phyloP scores from a whole-genome alignment of 345 rosid genomes.

The Rubroshorea leprosula region DNA sequence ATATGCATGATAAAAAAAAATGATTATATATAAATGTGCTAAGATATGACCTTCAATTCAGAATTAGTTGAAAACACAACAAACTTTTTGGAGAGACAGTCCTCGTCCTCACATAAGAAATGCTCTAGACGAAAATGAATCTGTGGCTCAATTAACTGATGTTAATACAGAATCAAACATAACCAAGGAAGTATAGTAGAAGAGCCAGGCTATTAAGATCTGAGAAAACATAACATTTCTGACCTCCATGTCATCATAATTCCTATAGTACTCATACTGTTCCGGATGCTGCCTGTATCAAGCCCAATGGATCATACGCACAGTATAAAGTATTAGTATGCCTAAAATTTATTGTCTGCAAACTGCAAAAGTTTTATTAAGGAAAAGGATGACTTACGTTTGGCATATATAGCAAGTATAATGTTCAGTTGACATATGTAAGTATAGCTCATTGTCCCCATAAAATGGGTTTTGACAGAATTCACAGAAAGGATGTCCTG shows the following conservation, averaged over 20 bases:
- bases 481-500: constrained; percentile 68
- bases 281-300: constrained; percentile 68
- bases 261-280: constrained; percentile 57
- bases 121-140: constrained; percentile 63
- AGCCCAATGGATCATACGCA: not conserved
- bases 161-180: constrained; percentile 10
- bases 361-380: constrained; percentile 4
- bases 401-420: constrained; percentile 72
- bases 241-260: constrained; percentile 67
- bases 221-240: constrained; percentile 13
- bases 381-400: constrained; percentile 28
- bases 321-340: too few species aligned
- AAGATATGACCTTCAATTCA: constrained; percentile 53
- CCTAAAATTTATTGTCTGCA: not conserved
- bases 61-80: constrained; percentile 51
- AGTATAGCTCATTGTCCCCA: constrained; percentile 69
- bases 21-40: not conserved
- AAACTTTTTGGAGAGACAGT: constrained; percentile 60
- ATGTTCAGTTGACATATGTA: constrained; percentile 65
- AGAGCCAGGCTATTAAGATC: not conserved
- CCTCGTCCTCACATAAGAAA: constrained; percentile 68
- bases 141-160: constrained; percentile 22
- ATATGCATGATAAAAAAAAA: too few species aligned
- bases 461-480: constrained; percentile 60
- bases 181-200: not conserved